These are phyloP conservation scores for Curvularia spicifera DNA, from an alignment of 2,329 filamentous ascomycete species.

Conservation along the genomic window DNA sequence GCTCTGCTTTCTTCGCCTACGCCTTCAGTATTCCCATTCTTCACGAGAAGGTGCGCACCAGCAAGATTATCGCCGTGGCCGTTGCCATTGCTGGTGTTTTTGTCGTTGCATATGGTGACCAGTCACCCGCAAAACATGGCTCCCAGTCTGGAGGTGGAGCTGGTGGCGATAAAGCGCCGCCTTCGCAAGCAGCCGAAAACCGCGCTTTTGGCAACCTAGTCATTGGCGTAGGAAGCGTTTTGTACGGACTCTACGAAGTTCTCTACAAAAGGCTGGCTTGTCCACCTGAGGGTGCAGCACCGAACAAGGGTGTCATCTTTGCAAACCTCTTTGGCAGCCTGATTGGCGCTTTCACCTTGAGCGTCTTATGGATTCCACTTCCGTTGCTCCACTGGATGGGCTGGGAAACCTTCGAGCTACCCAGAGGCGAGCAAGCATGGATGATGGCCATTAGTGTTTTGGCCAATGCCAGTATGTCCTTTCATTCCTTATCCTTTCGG, in stretches of 20 bases:
- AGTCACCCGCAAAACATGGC: constrained; percentile 60
- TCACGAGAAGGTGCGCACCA: constrained; percentile 79
- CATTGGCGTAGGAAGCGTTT: constrained; percentile 86
- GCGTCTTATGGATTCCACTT: constrained; percentile 89
- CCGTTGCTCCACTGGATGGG: constrained; percentile 81
- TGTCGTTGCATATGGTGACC: constrained; percentile 92
- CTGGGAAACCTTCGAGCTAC: constrained; percentile 82
- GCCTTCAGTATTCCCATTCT: constrained; percentile 92
- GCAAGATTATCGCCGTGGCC: constrained; percentile 85
- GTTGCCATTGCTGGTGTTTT: constrained; percentile 90
- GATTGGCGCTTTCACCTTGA: constrained; percentile 84
- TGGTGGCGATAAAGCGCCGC: constrained; percentile 56
- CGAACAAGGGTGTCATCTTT: constrained; percentile 92
- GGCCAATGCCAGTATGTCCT: constrained; percentile 76
- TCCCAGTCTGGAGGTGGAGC: constrained; percentile 62
- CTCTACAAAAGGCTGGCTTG: constrained; percentile 93
- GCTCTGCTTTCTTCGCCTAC: constrained; percentile 97
- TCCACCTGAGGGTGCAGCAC: constrained; percentile 84
- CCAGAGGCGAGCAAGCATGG: constrained; percentile 76
- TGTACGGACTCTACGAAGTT: constrained; percentile 97
- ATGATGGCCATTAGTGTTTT: constrained; percentile 81
- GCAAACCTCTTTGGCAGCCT: constrained; percentile 89
- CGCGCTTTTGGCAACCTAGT: constrained; percentile 86
- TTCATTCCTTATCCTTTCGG: not conserved
- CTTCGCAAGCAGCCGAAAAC: constrained; percentile 64